Evolutionary conservation across 2,329 filamentous ascomycete genomes (phyloP), one percentile per base, ranked within the genome.

Genomic region (Pseudocercospora crystallina): DNA sequence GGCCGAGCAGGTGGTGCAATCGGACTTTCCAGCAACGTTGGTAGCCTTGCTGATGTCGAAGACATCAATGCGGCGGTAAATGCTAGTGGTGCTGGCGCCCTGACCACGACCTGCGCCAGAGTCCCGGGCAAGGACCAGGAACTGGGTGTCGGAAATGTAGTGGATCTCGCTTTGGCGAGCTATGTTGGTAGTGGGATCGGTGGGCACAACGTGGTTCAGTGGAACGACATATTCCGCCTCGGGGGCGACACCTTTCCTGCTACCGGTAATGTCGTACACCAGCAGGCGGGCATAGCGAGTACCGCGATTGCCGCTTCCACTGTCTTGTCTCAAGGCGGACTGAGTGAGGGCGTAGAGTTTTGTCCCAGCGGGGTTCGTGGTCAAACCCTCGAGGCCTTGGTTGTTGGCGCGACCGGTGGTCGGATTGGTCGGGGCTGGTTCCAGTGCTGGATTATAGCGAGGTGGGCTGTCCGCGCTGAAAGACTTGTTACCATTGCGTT

Each of bases 341-440:
- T 90, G 86, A 15, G 88, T 71, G 49, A 89, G 74, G 1, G 80
- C 78, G 62, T 81, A 89, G 9, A 89, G 72, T 2, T 75, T 80
- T 54, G 80, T 82, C 8, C 84, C 83, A 57, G 86, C 81, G 0
- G 77, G 73, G 3, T 79, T 82, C n/a, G 80, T 69, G 0, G 83
- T 85, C 42, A 90, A 69, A 0, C 82, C 85, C 68, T 90, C 86
- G 42, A 89, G 81, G n/a, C 86, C 86, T 65, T 88, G 85, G 67
- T 90, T 90, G 67, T 90, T 89, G 47, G 78, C 74, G 14, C 86
- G 79, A 10, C 86, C 86, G 1, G 78, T 78, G 1, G 76, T 73
- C 0, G 84, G 81, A 56, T 85, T 74, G 11, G 71, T 74, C 0
- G 85, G 85, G 2, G 66, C 69, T 2, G 81, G 75, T 8, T 70